Evolutionary conservation across 257 asterid genomes (phyloP).

Genomic region (Solanum paucissectum): DNA sequence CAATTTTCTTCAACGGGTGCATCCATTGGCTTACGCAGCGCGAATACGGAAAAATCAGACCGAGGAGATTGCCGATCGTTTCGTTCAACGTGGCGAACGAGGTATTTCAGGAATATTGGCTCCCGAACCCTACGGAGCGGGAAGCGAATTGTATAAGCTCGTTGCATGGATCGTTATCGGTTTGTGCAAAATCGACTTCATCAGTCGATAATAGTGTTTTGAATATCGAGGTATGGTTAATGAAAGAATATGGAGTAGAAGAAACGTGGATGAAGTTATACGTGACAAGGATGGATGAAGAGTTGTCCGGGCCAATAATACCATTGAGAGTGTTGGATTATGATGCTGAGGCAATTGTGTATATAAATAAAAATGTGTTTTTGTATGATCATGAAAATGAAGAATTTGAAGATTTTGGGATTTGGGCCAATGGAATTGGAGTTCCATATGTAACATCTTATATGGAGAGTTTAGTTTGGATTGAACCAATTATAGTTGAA

Average conservation of each 20-base stretch:
- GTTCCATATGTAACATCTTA: neutral
- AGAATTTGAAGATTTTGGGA: neutral
- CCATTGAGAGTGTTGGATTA: neutral
- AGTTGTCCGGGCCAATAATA: neutral
- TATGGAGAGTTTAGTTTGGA: neutral
- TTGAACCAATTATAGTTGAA: neutral
- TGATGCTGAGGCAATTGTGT: neutral
- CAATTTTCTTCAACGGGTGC: neutral
- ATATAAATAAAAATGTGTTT: neutral
- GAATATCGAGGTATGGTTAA: neutral
- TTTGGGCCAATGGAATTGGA: neutral
- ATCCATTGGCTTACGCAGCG: neutral
- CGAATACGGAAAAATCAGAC: neutral
- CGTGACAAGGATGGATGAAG: neutral
- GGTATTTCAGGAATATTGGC: neutral
- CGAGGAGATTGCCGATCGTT: neutral
- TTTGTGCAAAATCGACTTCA: neutral
- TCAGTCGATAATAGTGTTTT: neutral
- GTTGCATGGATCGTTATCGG: neutral
- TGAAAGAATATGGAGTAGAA: neutral
- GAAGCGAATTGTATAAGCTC: neutral
- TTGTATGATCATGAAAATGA: neutral
- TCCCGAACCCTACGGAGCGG: neutral
- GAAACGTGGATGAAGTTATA: neutral
- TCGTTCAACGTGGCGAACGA: neutral